Evolutionary conservation across 2,329 filamentous ascomycete genomes (phyloP), one percentile per base, ranked within the genome.

Genomic region (Microcera coccophila): DNA sequence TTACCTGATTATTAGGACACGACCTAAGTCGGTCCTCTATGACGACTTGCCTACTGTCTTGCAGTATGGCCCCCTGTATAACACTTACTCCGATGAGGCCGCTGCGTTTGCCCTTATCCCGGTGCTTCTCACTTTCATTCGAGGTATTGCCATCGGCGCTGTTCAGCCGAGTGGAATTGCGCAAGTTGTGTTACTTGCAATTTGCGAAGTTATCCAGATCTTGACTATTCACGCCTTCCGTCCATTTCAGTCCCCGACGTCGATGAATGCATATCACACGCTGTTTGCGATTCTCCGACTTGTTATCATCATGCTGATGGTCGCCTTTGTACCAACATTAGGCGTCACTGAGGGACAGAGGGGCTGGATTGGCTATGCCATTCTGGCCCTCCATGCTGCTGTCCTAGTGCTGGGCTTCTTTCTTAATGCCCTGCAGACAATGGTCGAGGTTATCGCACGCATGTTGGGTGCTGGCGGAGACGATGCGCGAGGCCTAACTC

Each of bases 221-320:
- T 73, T 97, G 34, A 91, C 90, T 0, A 71, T 97, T 4, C 84
- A 93, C 56, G 88, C 89, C 7, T 95, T 97, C 70, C 82, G 87
- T 14, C 93, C 93, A 1, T 98, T 94, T 59, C 84, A 91, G 47
- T 82, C 84, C 2, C 82, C 90, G 17, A 97, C 93, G 0, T 96
- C 91, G 20, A 98, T 98, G 93, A 97, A 97, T 61, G 81, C 88
- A 9, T 96, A 96, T 54, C 90, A 97, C 58, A 87, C 85, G 2
- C 81, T 90, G 49, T 95, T 96, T 64, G 81, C 90, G 1, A 70
- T 77, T 2, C 72, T 95, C 12, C 82, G 93, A 24, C 83, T 96
- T 22, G 68, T 87, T 36, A 85, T 85, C 0, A 77, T 90, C 36
- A 71, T 91, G 41, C 70, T 91, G 41, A 89, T 87, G 73, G 79